A percentile compares a stretch with the other conserved stretches of the same genome.
These are phyloP conservation scores for Chrysopogon serrulatus DNA, from an alignment of 176 grass and related monocot genomes.

Conservation along the genomic window DNA sequence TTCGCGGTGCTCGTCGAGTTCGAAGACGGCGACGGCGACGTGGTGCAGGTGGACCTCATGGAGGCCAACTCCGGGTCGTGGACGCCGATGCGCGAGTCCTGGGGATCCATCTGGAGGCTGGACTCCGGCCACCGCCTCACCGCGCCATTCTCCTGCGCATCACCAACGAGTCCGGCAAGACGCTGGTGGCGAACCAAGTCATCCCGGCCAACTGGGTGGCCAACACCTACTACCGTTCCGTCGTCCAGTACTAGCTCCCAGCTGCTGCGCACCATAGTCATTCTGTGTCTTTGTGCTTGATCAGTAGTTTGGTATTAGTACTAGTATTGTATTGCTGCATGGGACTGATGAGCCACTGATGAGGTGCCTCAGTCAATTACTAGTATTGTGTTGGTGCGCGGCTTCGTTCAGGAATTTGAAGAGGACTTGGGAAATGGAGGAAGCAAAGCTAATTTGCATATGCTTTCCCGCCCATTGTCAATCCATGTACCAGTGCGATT, in stretches of 20 bases:
- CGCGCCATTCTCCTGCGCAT: slow-evolving; percentile 75
- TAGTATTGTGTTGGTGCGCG: neutral
- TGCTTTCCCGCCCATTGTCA: slow-evolving; percentile 39
- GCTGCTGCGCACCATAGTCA: neutral
- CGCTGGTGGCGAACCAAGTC: slow-evolving; percentile 51
- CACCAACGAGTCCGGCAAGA: slow-evolving; percentile 49
- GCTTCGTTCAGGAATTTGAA: neutral
- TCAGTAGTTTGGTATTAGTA: slow-evolving; percentile 6
- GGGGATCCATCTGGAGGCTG: slow-evolving; percentile 67
- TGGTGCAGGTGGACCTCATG: slow-evolving; percentile 59
- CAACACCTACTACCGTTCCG: slow-evolving; percentile 46
- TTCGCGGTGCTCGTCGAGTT: slow-evolving; percentile 61
- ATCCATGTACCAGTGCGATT: slow-evolving; percentile 23
- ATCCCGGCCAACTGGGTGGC: slow-evolving; percentile 71
- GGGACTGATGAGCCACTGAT: neutral
- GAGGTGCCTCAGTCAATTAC: neutral
- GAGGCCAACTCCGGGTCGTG: slow-evolving; percentile 50
- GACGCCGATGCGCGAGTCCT: slow-evolving; percentile 59
- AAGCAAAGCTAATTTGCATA: slow-evolving; percentile 23
- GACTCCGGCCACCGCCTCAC: slow-evolving; percentile 51
- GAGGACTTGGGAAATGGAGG: slow-evolving; percentile 39
- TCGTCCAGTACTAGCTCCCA: slow-evolving; percentile 32
- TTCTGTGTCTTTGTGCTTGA: slow-evolving; percentile 1
- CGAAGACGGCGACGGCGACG: slow-evolving; percentile 67
- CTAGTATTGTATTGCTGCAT: neutral